These are phyloP conservation scores for Flagelloscypha sp. DNA, from an alignment of 768 basidiomycete species.

Conservation along the genomic window DNA sequence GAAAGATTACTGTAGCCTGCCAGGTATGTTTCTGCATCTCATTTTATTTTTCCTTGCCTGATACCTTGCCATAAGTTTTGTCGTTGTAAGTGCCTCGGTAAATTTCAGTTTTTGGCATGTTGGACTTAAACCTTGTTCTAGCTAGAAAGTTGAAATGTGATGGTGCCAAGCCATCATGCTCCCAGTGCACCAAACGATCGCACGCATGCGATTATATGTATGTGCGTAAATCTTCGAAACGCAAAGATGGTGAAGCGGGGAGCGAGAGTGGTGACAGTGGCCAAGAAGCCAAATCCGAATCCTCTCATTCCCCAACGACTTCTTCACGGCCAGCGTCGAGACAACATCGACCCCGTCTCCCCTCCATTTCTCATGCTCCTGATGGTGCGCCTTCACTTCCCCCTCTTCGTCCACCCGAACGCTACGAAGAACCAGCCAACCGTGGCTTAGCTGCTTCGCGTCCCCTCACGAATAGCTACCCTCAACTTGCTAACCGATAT, in stretches of 20 bases:
- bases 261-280: constrained; percentile 56
- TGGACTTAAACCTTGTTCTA: constrained; percentile 24
- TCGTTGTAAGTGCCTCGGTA: constrained; percentile 52
- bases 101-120: constrained; percentile 11
- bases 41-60: too few species aligned
- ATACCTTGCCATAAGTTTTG: too few species aligned
- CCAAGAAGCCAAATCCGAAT: constrained; percentile 34
- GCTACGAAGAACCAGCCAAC: too few species aligned
- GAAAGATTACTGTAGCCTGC: constrained; percentile 86
- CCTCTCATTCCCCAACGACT: constrained; percentile 50
- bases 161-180: constrained; percentile 74
- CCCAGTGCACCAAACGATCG: constrained; percentile 72
- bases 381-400: too few species aligned
- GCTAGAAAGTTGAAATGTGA: constrained; percentile 87
- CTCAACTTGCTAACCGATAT: constrained; percentile 26
- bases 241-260: constrained; percentile 61
- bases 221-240: constrained; percentile 53
- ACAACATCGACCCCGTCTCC: constrained; percentile 27
- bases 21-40: too few species aligned
- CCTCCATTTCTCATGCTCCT: too few species aligned
- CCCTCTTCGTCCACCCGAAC: too few species aligned
- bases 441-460: too few species aligned
- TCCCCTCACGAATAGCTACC: too few species aligned
- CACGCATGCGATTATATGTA: constrained; percentile 78
- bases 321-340: constrained; percentile 37